Conservation (phyloP, 2,329 filamentous ascomycete species). For the Neoascochyta sp. region DNA sequence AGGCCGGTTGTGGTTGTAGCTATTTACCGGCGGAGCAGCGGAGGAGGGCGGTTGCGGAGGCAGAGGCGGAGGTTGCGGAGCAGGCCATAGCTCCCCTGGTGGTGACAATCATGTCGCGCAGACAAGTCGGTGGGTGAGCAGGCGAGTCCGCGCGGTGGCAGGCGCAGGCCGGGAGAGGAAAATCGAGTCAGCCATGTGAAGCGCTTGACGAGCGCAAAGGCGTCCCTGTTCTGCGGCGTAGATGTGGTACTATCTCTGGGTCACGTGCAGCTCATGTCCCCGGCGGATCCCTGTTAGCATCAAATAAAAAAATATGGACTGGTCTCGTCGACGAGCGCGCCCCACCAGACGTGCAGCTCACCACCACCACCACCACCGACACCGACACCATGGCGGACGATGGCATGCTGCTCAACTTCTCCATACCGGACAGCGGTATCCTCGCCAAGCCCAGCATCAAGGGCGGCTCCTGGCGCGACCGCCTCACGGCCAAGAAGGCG, state of each 20-base stretch:
- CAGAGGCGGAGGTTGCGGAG: slow-evolving; percentile 18
- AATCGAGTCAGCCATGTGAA: too few species aligned
- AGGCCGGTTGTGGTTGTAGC: slow-evolving; percentile 1
- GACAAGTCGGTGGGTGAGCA: too few species aligned
- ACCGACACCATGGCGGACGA: slow-evolving; percentile 73
- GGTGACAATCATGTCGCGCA: slow-evolving; percentile 2
- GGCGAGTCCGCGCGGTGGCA: too few species aligned
- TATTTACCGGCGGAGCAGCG: slow-evolving; percentile 17
- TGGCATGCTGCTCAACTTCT: slow-evolving; percentile 92
- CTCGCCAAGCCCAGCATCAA: slow-evolving; percentile 65
- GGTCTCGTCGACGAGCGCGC: too few species aligned
- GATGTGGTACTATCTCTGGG: slow-evolving; percentile 5
- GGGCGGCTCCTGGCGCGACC: slow-evolving; percentile 90
- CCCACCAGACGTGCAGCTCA: slow-evolving; percentile 1
- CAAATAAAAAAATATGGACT: too few species aligned
- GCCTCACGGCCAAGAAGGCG: slow-evolving; percentile 73
- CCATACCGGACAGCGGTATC: slow-evolving; percentile 65
- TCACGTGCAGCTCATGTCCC: slow-evolving; percentile 19
- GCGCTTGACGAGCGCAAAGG: slow-evolving; percentile 19
- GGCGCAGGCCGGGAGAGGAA: too few species aligned
- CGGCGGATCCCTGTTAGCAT: too few species aligned
- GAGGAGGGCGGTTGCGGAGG: slow-evolving; percentile 23
- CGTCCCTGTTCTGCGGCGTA: slow-evolving; percentile 11
- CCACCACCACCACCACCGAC: slow-evolving; percentile 2
- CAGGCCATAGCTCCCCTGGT: slow-evolving; percentile 10